phyloP scores from a whole-genome alignment of 352 stramenopile genomes.

The Globisporangium lucens region DNA sequence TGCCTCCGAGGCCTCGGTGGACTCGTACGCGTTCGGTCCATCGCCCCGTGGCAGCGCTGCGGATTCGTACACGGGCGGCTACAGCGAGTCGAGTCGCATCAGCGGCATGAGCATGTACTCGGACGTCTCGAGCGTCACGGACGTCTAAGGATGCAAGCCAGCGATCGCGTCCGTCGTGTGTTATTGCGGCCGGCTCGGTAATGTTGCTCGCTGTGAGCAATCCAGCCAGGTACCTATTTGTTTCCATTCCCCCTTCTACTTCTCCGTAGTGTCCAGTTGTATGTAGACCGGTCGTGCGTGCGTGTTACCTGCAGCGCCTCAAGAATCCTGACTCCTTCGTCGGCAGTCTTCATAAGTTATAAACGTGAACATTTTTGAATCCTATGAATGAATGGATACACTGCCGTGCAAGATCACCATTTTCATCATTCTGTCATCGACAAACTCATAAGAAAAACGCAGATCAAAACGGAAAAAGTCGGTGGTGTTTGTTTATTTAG shows the following conservation, averaged over 20 bases:
- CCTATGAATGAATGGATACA: neutral
- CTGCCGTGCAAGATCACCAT: neutral
- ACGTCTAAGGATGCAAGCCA: neutral
- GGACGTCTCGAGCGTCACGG: constrained; percentile 15
- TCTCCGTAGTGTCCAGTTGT: constrained; percentile 9
- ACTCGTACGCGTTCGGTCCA: constrained; percentile 72
- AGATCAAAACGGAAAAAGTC: constrained; percentile 9
- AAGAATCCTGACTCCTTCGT: neutral
- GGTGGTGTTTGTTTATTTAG: constrained; percentile 16
- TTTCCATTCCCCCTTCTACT: neutral
- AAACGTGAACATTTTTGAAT: constrained; percentile 17
- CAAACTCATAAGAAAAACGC: neutral
- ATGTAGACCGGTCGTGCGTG: constrained; percentile 6
- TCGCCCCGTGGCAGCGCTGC: constrained; percentile 38
- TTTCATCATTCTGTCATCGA: neutral
- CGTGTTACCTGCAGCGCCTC: constrained; percentile 3
- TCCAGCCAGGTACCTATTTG: constrained; percentile 5
- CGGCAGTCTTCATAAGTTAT: constrained; percentile 19
- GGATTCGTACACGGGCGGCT: constrained; percentile 70
- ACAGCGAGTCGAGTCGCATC: constrained; percentile 49
- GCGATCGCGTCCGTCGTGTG: neutral
- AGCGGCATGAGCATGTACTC: constrained; percentile 52
- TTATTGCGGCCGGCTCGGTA: neutral
- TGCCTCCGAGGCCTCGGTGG: constrained; percentile 63
- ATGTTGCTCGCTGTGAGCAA: neutral